Conservation (phyloP, 202 grass and related monocot genomes). For the Miscanthus sacchariflorus region DNA sequence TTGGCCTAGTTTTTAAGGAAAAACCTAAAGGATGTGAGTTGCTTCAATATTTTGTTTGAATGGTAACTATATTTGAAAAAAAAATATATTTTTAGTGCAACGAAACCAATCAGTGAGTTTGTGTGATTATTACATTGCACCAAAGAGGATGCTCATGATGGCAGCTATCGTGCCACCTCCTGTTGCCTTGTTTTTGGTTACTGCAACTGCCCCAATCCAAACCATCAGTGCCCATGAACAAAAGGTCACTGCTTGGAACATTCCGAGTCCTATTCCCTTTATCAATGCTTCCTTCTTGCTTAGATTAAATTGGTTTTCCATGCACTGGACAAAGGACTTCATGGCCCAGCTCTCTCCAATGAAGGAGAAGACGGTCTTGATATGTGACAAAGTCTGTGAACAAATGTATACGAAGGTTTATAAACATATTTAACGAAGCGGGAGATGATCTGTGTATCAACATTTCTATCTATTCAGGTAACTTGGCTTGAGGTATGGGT, state of each 20-base stretch:
- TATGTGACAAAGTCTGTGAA: constrained; percentile 64
- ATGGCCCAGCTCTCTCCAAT: constrained; percentile 60
- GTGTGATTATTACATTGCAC: constrained; percentile 63
- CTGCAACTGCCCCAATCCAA: constrained; percentile 66
- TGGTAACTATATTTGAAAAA: not conserved
- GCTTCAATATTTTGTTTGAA: not conserved
- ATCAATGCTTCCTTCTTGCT: constrained; percentile 67
- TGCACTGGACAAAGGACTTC: constrained; percentile 52
- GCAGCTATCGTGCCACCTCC: constrained; percentile 63
- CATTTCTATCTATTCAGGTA: not conserved
- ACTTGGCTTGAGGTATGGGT: not conserved
- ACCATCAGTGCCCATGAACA: constrained; percentile 68
- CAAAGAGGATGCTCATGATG: constrained; percentile 70
- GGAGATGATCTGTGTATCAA: not conserved
- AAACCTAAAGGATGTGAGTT: not conserved
- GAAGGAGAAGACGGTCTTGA: constrained; percentile 75
- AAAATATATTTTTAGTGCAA: not conserved
- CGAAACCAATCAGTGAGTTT: not conserved
- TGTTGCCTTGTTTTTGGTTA: constrained; percentile 46
- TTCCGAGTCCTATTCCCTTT: constrained; percentile 71
- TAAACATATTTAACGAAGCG: not conserved
- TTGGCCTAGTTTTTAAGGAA: no score
- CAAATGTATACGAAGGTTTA: constrained; percentile 27
- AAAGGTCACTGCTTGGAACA: constrained; percentile 67
- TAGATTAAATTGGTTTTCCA: constrained; percentile 63